phyloP scores from a whole-genome alignment of 2,329 filamentous ascomycete species.

The Zymoseptoria passerinii region DNA sequence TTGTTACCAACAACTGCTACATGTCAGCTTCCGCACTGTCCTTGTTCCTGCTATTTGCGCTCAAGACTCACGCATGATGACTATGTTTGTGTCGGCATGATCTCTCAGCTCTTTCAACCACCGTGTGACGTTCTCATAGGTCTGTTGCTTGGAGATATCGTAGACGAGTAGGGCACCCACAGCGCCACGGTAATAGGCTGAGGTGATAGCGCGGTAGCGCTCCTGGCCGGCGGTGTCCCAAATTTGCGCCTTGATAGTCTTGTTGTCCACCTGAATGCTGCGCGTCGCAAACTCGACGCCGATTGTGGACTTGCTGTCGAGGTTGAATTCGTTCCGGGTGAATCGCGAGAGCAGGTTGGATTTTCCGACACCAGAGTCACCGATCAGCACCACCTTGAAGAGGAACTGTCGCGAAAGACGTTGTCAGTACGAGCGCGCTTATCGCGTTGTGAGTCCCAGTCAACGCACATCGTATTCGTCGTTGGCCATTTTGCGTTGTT shows the following conservation, averaged over 20 bases:
- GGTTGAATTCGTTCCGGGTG: slow-evolving; percentile 99
- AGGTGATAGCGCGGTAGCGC: slow-evolving; percentile 97
- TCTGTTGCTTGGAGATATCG: slow-evolving; percentile 34
- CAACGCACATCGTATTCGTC: slow-evolving; percentile 79
- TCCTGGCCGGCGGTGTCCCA: slow-evolving; percentile 99
- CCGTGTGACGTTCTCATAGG: slow-evolving; percentile 56
- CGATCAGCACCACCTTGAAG: slow-evolving; percentile 99
- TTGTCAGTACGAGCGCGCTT: slow-evolving; percentile 1
- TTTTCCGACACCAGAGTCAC: slow-evolving; percentile 98
- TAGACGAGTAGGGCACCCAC: slow-evolving; percentile 97
- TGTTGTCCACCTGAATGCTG: slow-evolving; percentile 96
- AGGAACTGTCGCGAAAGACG: slow-evolving; percentile 61
- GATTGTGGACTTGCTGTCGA: slow-evolving; percentile 99
- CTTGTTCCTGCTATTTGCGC: neutral
- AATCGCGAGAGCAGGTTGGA: slow-evolving; percentile 99
- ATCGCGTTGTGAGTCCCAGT: slow-evolving; percentile 10
- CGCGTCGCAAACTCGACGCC: slow-evolving; percentile 98
- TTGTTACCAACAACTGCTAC: slow-evolving; percentile 64
- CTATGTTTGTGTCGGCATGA: slow-evolving; percentile 93
- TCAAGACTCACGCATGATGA: neutral
- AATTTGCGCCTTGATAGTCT: slow-evolving; percentile 99
- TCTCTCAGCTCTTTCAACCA: slow-evolving; percentile 98
- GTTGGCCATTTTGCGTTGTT: slow-evolving; percentile 68
- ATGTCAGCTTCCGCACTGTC: neutral
- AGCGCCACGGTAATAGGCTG: slow-evolving; percentile 95